Evolutionary conservation across 1,284 basidiomycete species (phyloP).

Genomic region (Irpex lacteus): DNA sequence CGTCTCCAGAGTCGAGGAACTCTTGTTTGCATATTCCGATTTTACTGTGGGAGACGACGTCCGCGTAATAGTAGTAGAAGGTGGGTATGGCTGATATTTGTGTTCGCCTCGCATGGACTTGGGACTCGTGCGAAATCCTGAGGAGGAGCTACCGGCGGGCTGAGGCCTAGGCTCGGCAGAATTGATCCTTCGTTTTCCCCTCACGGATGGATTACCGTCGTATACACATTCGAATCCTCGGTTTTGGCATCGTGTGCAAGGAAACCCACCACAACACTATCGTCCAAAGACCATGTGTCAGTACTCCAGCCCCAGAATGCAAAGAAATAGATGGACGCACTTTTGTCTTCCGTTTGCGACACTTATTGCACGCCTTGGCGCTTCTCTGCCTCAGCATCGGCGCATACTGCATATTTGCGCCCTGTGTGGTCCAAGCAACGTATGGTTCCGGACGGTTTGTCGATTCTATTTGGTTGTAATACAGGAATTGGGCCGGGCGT

Average conservation of each 20-base stretch:
- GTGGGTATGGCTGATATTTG: not conserved
- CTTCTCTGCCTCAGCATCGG: constrained; percentile 43
- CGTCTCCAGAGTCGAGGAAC: no score
- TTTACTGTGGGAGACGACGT: not conserved
- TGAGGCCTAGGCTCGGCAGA: no score
- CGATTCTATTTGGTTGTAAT: constrained; percentile 6
- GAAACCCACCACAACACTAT: constrained; percentile 17
- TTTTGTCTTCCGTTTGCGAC: constrained; percentile 57
- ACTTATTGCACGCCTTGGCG: constrained; percentile 55
- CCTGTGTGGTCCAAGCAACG: constrained; percentile 5
- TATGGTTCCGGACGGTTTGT: constrained; percentile 1
- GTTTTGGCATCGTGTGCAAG: constrained; percentile 15
- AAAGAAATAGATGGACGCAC: constrained; percentile 26
- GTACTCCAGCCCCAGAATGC: no score
- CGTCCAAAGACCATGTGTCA: not conserved
- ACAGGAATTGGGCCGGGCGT: constrained; percentile 5
- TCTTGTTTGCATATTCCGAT: no score
- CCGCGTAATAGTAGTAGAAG: not conserved
- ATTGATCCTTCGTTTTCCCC: not conserved
- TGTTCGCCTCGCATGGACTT: not conserved
- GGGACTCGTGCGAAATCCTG: not conserved
- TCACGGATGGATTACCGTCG: not conserved
- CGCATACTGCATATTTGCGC: constrained; percentile 14
- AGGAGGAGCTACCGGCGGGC: not conserved
- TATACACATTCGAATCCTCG: constrained; percentile 14